A percentile compares a stretch with the other conserved stretches of the same genome.
Evolutionary conservation across 768 basidiomycete species (phyloP).

Genomic region (Serendipita sp.): DNA sequence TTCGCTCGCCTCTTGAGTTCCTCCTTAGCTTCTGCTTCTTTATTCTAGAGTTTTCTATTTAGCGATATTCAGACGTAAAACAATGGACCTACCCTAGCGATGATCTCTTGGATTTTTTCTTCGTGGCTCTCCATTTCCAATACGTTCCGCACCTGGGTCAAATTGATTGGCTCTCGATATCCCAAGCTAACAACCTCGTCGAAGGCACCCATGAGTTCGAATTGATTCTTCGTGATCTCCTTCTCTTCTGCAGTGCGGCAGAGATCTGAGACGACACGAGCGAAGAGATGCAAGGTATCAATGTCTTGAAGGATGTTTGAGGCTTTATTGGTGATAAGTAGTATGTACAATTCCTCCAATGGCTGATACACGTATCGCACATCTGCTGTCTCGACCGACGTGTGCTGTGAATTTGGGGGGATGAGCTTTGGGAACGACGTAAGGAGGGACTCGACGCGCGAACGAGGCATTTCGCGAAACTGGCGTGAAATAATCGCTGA

Average conservation of each 20-base stretch:
- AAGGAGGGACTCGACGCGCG: constrained; percentile 87
- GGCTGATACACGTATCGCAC: constrained; percentile 96
- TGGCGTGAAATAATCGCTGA: constrained; percentile 91
- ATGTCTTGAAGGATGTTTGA: constrained; percentile 99
- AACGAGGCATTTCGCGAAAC: constrained; percentile 82
- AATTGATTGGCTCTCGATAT: constrained; percentile 63
- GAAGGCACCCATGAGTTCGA: constrained; percentile 88
- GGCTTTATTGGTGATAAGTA: constrained; percentile 95
- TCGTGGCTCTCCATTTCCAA: constrained; percentile 86
- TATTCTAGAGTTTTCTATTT: constrained; percentile 44
- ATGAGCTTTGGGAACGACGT: constrained; percentile 97
- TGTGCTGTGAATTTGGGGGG: constrained; percentile 86
- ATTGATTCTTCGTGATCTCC: constrained; percentile 79
- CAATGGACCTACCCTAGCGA: constrained; percentile 53
- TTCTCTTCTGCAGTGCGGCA: constrained; percentile 75
- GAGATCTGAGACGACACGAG: constrained; percentile 84
- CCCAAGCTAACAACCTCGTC: constrained; percentile 93
- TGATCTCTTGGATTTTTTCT: constrained; percentile 96
- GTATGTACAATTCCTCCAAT: constrained; percentile 89
- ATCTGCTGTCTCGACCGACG: constrained; percentile 88
- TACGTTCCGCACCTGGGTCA: constrained; percentile 42
- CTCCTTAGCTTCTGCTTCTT: constrained; percentile 98
- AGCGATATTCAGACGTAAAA: background rate
- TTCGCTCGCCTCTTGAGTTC: constrained; percentile 96
- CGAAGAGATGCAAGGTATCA: constrained; percentile 85